A percentile compares a stretch with the other conserved stretches of the same genome.
These are phyloP conservation scores for Quercus phellos DNA, from an alignment of 331 rosid genomes.

Conservation along the genomic window DNA sequence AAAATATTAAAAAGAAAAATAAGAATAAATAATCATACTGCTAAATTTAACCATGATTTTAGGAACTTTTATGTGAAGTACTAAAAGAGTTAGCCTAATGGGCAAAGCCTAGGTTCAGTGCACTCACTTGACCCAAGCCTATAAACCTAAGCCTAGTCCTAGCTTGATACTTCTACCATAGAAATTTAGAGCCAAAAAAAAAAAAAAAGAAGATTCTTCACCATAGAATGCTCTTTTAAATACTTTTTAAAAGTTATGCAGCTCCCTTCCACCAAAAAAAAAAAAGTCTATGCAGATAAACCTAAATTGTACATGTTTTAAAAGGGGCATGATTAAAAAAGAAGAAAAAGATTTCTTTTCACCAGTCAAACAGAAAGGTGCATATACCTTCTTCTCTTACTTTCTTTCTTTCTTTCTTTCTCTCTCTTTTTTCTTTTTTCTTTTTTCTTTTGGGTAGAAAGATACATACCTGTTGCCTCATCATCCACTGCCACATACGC, in stretches of 20 bases:
- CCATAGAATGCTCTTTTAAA: conserved; percentile 35
- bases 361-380: conserved; percentile 16
- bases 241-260: conserved; percentile 39
- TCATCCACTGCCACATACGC: conserved; percentile 59
- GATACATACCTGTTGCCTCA: conserved; percentile 47
- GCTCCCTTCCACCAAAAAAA: background rate
- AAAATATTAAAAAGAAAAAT: too few species aligned
- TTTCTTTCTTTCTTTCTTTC: too few species aligned
- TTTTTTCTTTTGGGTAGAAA: too few species aligned
- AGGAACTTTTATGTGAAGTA: conserved; percentile 30
- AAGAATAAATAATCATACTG: too few species aligned
- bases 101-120: too few species aligned
- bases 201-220: background rate
- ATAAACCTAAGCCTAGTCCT: too few species aligned
- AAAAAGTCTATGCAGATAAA: conserved; percentile 26
- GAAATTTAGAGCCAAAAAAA: too few species aligned
- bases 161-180: too few species aligned
- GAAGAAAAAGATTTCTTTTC: conserved; percentile 4
- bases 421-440: too few species aligned
- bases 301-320: conserved; percentile 17
- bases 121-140: too few species aligned
- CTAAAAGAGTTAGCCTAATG: conserved; percentile 12
- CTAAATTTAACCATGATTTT: conserved; percentile 9
- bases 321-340: conserved; percentile 26
- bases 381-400: background rate